A percentile compares a stretch with the other conserved stretches of the same genome.
Evolutionary conservation across 2,329 filamentous ascomycete genomes (phyloP).

Genomic region (Fusarium sacchari): DNA sequence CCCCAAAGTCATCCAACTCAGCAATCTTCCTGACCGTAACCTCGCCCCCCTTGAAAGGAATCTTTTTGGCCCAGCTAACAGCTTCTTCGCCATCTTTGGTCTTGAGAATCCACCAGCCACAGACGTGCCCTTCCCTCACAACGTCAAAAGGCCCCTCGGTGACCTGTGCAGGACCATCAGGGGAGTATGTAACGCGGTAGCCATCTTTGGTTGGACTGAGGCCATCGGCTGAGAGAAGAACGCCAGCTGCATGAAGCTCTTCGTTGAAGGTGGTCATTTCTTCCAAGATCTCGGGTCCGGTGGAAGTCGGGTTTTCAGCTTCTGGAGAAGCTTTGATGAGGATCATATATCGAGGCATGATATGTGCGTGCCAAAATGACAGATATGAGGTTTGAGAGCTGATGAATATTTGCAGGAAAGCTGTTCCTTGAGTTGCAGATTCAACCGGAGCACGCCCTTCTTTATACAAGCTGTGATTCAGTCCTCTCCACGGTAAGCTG

Average conservation of each 20-base stretch:
- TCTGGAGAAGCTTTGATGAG: conserved; percentile 44
- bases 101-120: conserved; percentile 48
- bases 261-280: conserved; percentile 45
- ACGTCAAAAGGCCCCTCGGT: conserved; percentile 46
- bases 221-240: conserved; percentile 44
- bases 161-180: conserved; percentile 27
- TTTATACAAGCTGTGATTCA: neutral
- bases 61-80: conserved; percentile 45
- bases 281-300: conserved; percentile 34
- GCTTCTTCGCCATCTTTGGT: conserved; percentile 44
- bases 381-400: neutral
- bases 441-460: neutral
- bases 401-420: neutral
- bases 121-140: conserved; percentile 39
- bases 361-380: neutral
- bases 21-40: conserved; percentile 41
- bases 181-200: conserved; percentile 43
- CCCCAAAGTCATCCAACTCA: conserved; percentile 35
- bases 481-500: neutral
- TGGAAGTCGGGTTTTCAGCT: conserved; percentile 32
- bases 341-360: conserved; percentile 46
- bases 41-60: conserved; percentile 40
- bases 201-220: conserved; percentile 41
- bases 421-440: neutral
- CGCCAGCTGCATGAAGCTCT: conserved; percentile 39